These are phyloP conservation scores for Sergeia podlipaevii DNA, from an alignment of 208 protist genomes.

Conservation along the genomic window DNA sequence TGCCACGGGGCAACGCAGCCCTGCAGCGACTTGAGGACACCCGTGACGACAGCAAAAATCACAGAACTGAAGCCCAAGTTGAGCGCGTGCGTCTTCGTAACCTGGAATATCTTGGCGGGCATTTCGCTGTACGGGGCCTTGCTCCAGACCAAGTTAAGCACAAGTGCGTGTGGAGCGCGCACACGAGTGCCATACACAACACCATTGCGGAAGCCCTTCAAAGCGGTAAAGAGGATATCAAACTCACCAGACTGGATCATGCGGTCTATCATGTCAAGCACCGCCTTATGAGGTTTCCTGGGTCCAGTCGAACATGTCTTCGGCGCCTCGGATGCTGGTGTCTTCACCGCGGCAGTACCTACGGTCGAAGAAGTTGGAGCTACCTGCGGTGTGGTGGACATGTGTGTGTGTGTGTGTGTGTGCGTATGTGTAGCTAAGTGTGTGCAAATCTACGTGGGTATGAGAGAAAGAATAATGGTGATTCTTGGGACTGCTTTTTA, in stretches of 20 bases:
- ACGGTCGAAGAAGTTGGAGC: background rate
- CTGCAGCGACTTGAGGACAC: conserved; percentile 27
- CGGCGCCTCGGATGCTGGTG: too few relatives aligned
- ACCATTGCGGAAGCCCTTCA: conserved; percentile 87
- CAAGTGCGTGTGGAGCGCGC: conserved; percentile 83
- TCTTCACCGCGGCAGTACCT: background rate
- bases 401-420: background rate
- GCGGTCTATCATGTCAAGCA: conserved; percentile 31
- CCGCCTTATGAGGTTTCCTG: background rate
- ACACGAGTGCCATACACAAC: conserved; percentile 82
- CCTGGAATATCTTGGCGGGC: conserved; percentile 49
- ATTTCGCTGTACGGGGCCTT: conserved; percentile 52
- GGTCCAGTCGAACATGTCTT: too few relatives aligned
- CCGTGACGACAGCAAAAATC: conserved; percentile 54
- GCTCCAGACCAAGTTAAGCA: conserved; percentile 87
- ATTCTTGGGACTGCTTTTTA: too few relatives aligned
- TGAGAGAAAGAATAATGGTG: too few relatives aligned
- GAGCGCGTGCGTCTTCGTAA: conserved; percentile 68
- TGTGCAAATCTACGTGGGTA: too few relatives aligned
- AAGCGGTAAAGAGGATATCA: conserved; percentile 48
- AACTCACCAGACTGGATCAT: conserved; percentile 69
- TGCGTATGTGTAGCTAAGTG: background rate
- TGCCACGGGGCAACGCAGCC: conserved; percentile 54
- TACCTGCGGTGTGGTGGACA: conserved; percentile 16
- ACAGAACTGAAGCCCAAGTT: conserved; percentile 61